Base-by-base conservation (phyloP, 306 rosid genomes). In the Vicia faba region DNA sequence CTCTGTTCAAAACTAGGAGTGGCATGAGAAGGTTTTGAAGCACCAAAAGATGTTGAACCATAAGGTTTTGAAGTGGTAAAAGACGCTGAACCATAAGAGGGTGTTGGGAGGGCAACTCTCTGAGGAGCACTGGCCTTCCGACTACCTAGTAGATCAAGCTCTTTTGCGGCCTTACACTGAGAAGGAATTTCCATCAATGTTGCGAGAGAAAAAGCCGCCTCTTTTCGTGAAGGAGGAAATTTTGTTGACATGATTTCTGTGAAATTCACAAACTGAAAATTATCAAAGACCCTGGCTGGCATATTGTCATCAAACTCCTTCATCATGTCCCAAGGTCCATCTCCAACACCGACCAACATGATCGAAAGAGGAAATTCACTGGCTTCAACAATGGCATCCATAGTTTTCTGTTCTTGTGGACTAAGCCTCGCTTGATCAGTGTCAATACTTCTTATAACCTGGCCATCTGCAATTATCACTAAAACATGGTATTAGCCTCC, bases 321-420 rank as follows among this genome's bases (percentile, higher is more conserved):
- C 98, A 93, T 93, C 91, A 79, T 93, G 79, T 93, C 97, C 98
- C 98, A 93, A 20, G 98, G 98, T 48, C 98, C 98, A 80, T 93
- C 98, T 69, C 98, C 98, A 69, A 93, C 98, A 55, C 98, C 98
- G 61, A 89, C 95, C 79, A 93, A 74, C 54, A 93, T 78, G 71
- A 93, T 93, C 61, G 98, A 93, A 45, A 93, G 90, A 19, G 98
- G 98, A 57, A 82, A 86, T 50, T 93, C 86, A 79, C 98, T 93
- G 57, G 98, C 97, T 76, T 87, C 86, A 71, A 89, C 98, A 79
- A 93, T 93, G 44, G 97, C 98, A 68, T 88, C 79, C 38, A 89
- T 82, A 19, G 99, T 89, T 72, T 74, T 89, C 81, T 90, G 89
- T 83, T 93, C 99, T 73, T 93, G 99, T 39, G 96, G 92, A 80